Conservation (phyloP, 305 asterid species). For the Plantago coronopus region DNA sequence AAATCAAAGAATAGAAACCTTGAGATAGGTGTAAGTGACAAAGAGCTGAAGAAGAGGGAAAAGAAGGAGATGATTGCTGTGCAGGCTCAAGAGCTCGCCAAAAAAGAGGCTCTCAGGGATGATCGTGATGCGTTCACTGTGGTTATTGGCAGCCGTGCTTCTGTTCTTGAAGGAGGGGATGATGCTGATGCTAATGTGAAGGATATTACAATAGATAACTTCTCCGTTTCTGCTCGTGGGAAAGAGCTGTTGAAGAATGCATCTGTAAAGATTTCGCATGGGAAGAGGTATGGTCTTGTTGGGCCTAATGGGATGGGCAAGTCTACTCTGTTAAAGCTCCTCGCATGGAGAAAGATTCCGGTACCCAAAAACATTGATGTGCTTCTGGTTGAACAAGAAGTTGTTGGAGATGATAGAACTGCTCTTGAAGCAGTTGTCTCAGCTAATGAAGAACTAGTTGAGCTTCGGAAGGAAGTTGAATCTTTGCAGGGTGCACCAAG, state of each 20-base stretch:
- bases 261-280: conserved; percentile 74
- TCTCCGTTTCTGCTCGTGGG: conserved; percentile 92
- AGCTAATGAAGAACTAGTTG: conserved; percentile 78
- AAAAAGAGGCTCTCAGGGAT: conserved; percentile 74
- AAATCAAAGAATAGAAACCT: conserved; percentile 36
- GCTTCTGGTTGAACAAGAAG: conserved; percentile 92
- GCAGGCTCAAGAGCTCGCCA: conserved; percentile 65
- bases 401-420: conserved; percentile 75
- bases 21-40: conserved; percentile 45
- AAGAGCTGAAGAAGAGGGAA: conserved; percentile 79
- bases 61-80: conserved; percentile 65
- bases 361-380: conserved; percentile 92
- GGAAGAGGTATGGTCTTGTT: conserved; percentile 81
- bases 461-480: conserved; percentile 69
- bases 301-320: conserved; percentile 97
- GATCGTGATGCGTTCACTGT: conserved; percentile 92
- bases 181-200: conserved; percentile 86
- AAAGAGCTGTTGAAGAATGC: conserved; percentile 78
- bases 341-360: conserved; percentile 91
- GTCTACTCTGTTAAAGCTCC: conserved; percentile 83
- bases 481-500: conserved; percentile 46
- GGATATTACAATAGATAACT: conserved; percentile 68
- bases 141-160: conserved; percentile 74
- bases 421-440: conserved; percentile 92
- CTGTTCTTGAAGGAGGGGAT: conserved; percentile 75